phyloP scores from a whole-genome alignment of 2,329 filamentous ascomycete genomes.

The Taxawa tesnikishii region DNA sequence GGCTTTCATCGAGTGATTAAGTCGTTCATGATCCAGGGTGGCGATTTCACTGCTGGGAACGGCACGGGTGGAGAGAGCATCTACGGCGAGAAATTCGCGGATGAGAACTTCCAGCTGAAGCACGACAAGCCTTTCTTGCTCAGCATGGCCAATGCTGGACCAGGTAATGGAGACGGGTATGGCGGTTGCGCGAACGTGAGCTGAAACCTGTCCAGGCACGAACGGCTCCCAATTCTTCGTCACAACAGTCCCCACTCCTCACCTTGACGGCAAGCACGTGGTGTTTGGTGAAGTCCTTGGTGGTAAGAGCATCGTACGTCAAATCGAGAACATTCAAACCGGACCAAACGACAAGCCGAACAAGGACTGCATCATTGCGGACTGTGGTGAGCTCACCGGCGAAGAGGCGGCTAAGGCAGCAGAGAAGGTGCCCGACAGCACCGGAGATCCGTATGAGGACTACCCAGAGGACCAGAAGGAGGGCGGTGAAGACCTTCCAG shows the following conservation, averaged over 20 bases:
- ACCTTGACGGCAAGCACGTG: conserved; percentile 92
- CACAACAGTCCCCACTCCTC: conserved; percentile 87
- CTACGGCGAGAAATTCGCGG: conserved; percentile 93
- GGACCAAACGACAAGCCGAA: conserved; percentile 64
- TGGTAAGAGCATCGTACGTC: conserved; percentile 81
- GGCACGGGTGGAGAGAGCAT: conserved; percentile 95
- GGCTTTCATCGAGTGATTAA: conserved; percentile 96
- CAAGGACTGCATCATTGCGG: conserved; percentile 57
- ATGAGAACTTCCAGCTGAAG: conserved; percentile 88
- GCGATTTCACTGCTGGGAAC: conserved; percentile 90
- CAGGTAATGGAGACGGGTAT: conserved; percentile 46
- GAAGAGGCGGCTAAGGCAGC: conserved; percentile 55
- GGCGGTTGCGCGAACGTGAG: neutral
- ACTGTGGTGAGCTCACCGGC: conserved; percentile 77
- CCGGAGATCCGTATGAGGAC: conserved; percentile 88
- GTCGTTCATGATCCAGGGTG: conserved; percentile 96
- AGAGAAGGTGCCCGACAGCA: conserved; percentile 60
- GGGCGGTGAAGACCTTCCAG: conserved; percentile 47
- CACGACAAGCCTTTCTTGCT: conserved; percentile 89
- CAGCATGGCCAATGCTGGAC: conserved; percentile 96
- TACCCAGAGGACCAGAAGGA: conserved; percentile 72
- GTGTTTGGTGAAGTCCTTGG: conserved; percentile 91
- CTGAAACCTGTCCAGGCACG: conserved; percentile 47
- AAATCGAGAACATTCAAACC: conserved; percentile 75
- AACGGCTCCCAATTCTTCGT: conserved; percentile 99